These are phyloP conservation scores for Stropharia rugosoannulata DNA, from an alignment of 768 basidiomycete species.

Conservation along the genomic window DNA sequence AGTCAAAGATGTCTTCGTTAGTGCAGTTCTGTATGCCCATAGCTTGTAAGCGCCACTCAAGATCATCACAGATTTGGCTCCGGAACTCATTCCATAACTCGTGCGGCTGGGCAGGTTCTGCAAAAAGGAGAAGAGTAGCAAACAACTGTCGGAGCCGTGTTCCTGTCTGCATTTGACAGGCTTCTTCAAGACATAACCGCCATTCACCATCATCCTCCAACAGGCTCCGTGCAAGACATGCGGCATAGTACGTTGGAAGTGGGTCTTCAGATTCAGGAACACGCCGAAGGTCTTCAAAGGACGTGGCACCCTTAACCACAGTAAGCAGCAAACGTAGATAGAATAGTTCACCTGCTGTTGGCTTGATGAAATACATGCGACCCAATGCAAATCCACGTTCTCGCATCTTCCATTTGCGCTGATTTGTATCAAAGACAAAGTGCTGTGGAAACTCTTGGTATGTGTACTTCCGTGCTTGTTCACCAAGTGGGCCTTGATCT, in stretches of 20 bases:
- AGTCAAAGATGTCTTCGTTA: conserved; percentile 35
- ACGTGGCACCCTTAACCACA: conserved; percentile 32
- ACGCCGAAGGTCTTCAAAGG: conserved; percentile 22
- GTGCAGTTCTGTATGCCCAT: conserved; percentile 17
- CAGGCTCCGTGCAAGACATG: conserved; percentile 40
- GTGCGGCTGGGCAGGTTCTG: conserved; percentile 28
- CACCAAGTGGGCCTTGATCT: conserved; percentile 11
- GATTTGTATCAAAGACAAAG: conserved; percentile 10
- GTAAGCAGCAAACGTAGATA: conserved; percentile 41
- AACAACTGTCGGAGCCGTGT: conserved; percentile 33
- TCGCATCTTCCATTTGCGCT: conserved; percentile 26
- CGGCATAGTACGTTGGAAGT: conserved; percentile 32
- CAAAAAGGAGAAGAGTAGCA: conserved; percentile 32
- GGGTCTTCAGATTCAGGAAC: conserved; percentile 16
- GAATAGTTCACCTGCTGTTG: conserved; percentile 36
- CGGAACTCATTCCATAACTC: conserved; percentile 37
- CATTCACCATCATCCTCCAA: conserved; percentile 51
- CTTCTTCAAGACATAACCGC: conserved; percentile 33
- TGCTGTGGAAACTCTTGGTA: conserved; percentile 37
- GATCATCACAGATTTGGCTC: conserved; percentile 39
- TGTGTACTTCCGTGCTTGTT: conserved; percentile 16
- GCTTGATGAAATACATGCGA: conserved; percentile 36
- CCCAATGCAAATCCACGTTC: conserved; percentile 34
- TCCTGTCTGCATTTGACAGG: conserved; percentile 37
- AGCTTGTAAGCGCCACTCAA: conserved; percentile 20